Conservation (phyloP, 192 early-diverging fungal genomes). For the Mortierella claussenii region DNA sequence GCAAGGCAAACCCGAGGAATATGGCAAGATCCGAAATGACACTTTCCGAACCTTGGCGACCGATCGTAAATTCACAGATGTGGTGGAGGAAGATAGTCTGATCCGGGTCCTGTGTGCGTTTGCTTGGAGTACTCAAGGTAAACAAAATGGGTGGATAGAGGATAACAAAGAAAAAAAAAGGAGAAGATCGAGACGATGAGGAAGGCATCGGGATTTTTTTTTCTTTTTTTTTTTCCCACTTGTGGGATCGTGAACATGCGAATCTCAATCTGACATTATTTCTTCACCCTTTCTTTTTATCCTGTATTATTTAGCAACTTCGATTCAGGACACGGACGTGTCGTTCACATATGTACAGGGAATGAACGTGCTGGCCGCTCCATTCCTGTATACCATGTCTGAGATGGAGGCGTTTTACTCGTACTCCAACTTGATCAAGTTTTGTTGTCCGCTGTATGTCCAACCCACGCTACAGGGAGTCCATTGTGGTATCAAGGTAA, state of each 20-base stretch:
- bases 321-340: slow-evolving; percentile 50
- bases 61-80: slow-evolving; percentile 76
- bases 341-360: slow-evolving; percentile 91
- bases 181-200: not conserved
- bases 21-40: slow-evolving; percentile 91
- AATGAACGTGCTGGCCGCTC: slow-evolving; percentile 93
- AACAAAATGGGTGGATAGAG: not conserved
- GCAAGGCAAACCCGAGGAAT: slow-evolving; percentile 74
- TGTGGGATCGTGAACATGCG: too few species aligned
- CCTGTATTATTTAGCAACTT: slow-evolving; percentile 14
- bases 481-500: slow-evolving; percentile 88
- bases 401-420: slow-evolving; percentile 93
- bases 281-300: not conserved
- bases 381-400: slow-evolving; percentile 91
- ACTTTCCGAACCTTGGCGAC: slow-evolving; percentile 87
- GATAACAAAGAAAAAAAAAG: not conserved
- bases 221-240: too few species aligned
- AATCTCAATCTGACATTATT: not conserved
- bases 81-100: slow-evolving; percentile 78
- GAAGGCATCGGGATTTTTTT: not conserved
- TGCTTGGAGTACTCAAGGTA: slow-evolving; percentile 86
- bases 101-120: slow-evolving; percentile 88
- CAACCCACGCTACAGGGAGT: slow-evolving; percentile 90
- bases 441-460: slow-evolving; percentile 93
- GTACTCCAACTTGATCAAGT: slow-evolving; percentile 88